Conservation (phyloP, 1,139 yeast genomes). For the Yamadazyma spencermartinsiae region DNA sequence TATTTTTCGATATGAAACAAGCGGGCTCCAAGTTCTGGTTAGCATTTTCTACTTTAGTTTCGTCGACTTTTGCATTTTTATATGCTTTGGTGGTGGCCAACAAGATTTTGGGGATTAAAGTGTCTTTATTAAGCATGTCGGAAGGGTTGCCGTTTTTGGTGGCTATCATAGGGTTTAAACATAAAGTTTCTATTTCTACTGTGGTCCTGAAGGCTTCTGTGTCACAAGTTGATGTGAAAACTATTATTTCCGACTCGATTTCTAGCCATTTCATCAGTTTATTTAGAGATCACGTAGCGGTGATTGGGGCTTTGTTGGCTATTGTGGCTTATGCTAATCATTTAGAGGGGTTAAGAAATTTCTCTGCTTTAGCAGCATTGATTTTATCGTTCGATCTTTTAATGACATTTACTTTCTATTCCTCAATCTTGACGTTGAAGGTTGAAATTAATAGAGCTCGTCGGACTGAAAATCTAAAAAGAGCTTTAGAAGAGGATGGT, state of each 20-base stretch:
- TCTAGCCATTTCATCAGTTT: constrained; percentile 66
- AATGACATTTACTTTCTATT: constrained; percentile 77
- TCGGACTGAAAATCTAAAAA: constrained; percentile 76
- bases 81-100: constrained; percentile 77
- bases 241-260: constrained; percentile 59
- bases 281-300: constrained; percentile 77
- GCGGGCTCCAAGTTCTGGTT: constrained; percentile 91
- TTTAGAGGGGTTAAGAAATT: constrained; percentile 75
- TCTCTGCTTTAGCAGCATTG: constrained; percentile 75
- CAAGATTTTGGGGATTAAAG: constrained; percentile 49
- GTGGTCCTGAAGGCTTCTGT: constrained; percentile 51
- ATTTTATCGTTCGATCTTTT: constrained; percentile 73
- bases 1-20: constrained; percentile 76
- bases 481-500: constrained; percentile 93
- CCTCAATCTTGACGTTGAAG: constrained; percentile 85
- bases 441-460: constrained; percentile 89
- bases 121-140: constrained; percentile 74
- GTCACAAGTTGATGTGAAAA: constrained; percentile 40
- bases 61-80: constrained; percentile 84
- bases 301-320: constrained; percentile 68
- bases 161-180: constrained; percentile 90
- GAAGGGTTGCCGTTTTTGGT: constrained; percentile 95
- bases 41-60: constrained; percentile 75
- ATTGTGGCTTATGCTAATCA: constrained; percentile 71
- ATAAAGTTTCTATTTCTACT: constrained; percentile 75